Percentiles rank a stretch among this genome's conserved stretches.
These are phyloP conservation scores for Lunularia cruciata DNA, from an alignment of 225 moss, liverwort and hornwort species.

Conservation along the genomic window DNA sequence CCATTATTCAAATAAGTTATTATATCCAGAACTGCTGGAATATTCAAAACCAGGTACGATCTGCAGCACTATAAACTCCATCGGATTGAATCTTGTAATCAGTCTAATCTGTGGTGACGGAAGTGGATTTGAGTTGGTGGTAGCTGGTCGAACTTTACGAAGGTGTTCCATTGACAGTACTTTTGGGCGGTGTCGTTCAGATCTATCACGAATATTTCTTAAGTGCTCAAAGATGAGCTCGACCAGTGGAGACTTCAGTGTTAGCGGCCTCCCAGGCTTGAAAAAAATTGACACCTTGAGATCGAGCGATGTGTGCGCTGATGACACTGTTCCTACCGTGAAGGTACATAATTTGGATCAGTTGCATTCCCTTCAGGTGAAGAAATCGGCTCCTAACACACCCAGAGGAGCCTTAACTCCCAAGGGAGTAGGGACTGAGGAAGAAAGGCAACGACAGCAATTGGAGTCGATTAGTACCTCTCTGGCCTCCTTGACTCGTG, in stretches of 20 bases:
- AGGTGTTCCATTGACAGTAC: not conserved
- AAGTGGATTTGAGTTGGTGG: not conserved
- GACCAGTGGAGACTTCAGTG: not conserved
- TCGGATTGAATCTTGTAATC: too few relatives aligned
- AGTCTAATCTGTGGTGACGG: not conserved
- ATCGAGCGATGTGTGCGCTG: constrained; percentile 61
- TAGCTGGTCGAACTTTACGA: not conserved
- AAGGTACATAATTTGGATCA: constrained; percentile 64
- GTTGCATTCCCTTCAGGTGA: constrained; percentile 76
- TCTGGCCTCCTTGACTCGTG: constrained; percentile 89
- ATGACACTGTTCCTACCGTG: constrained; percentile 68
- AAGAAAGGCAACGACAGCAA: constrained; percentile 69
- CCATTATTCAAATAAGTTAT: not conserved
- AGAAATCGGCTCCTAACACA: constrained; percentile 80
- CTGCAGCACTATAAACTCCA: not conserved
- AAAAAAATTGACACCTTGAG: constrained; percentile 67
- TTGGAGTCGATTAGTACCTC: constrained; percentile 90
- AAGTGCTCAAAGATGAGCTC: constrained; percentile 15
- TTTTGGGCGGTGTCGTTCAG: not conserved
- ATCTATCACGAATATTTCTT: too few relatives aligned
- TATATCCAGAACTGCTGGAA: not conserved
- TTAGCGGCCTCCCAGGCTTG: constrained; percentile 52
- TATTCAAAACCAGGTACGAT: not conserved
- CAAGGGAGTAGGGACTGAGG: constrained; percentile 50
- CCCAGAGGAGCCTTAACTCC: constrained; percentile 45